Conservation (phyloP, 805 yeast species). For the Teunomyces tritomae region DNA sequence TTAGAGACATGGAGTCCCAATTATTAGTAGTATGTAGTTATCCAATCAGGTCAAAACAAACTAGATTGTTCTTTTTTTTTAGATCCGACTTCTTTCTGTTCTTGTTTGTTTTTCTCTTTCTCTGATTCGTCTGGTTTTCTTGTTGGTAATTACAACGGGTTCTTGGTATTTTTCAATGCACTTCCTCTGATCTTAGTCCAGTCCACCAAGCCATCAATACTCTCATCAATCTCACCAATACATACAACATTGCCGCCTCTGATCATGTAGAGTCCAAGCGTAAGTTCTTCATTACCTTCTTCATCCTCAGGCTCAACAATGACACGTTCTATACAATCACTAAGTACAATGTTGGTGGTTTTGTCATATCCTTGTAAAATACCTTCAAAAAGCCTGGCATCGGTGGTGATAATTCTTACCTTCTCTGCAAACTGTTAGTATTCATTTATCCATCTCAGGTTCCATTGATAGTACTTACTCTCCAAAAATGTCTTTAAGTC, state of each 20-base stretch:
- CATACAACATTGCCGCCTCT: slow-evolving; percentile 61
- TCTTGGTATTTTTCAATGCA: slow-evolving; percentile 37
- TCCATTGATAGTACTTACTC: slow-evolving; percentile 9
- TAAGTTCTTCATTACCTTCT: slow-evolving; percentile 38
- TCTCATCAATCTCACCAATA: slow-evolving; percentile 52
- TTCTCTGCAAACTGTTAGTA: slow-evolving; percentile 34
- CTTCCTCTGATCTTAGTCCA: slow-evolving; percentile 37
- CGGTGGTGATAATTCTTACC: slow-evolving; percentile 56
- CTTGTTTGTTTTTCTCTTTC: no score
- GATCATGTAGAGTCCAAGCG: slow-evolving; percentile 49
- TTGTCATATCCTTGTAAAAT: slow-evolving; percentile 59
- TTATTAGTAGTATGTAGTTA: no score
- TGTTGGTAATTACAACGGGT: slow-evolving; percentile 27
- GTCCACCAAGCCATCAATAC: slow-evolving; percentile 37
- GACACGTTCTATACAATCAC: slow-evolving; percentile 50
- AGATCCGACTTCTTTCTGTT: neutral
- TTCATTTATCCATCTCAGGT: neutral
- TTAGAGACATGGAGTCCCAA: no score
- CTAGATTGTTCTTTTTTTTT: neutral
- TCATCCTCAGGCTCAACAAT: slow-evolving; percentile 40
- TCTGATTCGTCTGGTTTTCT: neutral
- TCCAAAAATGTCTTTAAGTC: slow-evolving; percentile 12
- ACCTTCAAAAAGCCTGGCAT: slow-evolving; percentile 52
- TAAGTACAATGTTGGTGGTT: slow-evolving; percentile 56
- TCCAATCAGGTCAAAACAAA: no score